Base-by-base conservation (phyloP, 2,329 filamentous ascomycete genomes). In the Pseudogymnoascus sp. region DNA sequence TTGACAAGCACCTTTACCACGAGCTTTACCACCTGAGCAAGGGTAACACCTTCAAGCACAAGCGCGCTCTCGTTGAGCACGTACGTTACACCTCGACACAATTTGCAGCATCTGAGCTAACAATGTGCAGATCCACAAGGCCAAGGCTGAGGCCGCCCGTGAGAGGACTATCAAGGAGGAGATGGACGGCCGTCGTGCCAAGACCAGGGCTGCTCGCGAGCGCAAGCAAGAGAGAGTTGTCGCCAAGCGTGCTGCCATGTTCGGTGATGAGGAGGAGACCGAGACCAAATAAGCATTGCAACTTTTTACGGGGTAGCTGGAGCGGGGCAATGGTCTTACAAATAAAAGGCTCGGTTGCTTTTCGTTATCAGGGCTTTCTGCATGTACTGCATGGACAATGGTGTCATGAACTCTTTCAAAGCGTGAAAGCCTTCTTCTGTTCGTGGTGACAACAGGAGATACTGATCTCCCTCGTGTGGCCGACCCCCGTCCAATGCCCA, bases 31-130 rank as follows among this genome's bases (percentile, higher is more conserved):
- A 97, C 82, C 85, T 96, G 79, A 94, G 90, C 89, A 99, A 99
- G 92, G 95, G 94, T 95, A 99, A 99, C 89, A 93, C 94, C 80
- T 99, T 99, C 90, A 99, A 99, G 92, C 94, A 99, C 91, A 99
- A 97, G 92, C 90, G 94, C 83, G 94, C 92, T 77, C 89, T 99
- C 75, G 92, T 99, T 79, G 94, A 99, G 88, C 94, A 99, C 85
- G 94, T 99, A 95, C 77, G 94, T 91, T 75, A 63, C 61, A 25
- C 23, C 8, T 35, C 31, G 61, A 59, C 65, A 62, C 61, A 65
- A 67, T 66, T 60, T 64, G 64, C 16, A 60, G 62, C 60, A 42
- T 65, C 62, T 65, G 70, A 70, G 64, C 70, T 69, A 70, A 73
- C 68, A 67, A 65, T 53, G 63, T 38, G 74, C 75, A 99, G 94